Base-by-base conservation (phyloP, 2,329 filamentous ascomycete species). In the Pyrenochaeta sp. region DNA sequence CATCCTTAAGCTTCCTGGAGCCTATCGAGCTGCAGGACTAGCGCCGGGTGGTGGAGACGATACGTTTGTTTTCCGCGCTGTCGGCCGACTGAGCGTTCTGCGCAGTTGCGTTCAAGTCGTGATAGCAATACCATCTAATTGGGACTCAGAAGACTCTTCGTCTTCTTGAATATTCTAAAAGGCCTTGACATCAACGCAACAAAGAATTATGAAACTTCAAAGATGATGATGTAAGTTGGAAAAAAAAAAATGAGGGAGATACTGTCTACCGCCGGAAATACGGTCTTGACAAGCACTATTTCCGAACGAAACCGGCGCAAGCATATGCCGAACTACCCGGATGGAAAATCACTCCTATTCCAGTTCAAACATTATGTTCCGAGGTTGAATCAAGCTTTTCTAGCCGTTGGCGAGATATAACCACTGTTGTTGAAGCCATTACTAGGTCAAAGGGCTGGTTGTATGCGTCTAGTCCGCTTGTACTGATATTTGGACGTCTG, bases 21-120 rank as follows among this genome's bases (percentile, higher is more conserved):
- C 52, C 27, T 48, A 39, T 48, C 44, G 52, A 32, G 27, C 44
- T 48, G 34, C 52, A 43, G n/a, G 6, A 27, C 36, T 54, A 54
- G 44, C 37, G 52, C 30, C 52, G 52, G 36, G 25, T 34, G 13
- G 22, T 54, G 42, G 44, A 48, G 44, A 42, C 43, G 30, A 34
- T 15, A 24, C n/a, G 36, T 19, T 24, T 2, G 36, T 19, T 24
- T 10, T 24, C 8, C 22, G 40, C 36, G 40, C 45, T 47, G 30
- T 47, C 22, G 27, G 27, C 45, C 27, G 27, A 47, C 4, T 19
- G 22, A 7, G 40, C 40, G 25, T 5, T 22, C 25, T n/a, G 24
- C 25, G 24, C 12, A 44, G 24, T 8, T 27, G 24, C 25, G 13
- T 44, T 28, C 12, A 44, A 44, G 42, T 44, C 25, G 12, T 28